Conservation (phyloP, 768 basidiomycete species). For the Leccinum uliginosum region DNA sequence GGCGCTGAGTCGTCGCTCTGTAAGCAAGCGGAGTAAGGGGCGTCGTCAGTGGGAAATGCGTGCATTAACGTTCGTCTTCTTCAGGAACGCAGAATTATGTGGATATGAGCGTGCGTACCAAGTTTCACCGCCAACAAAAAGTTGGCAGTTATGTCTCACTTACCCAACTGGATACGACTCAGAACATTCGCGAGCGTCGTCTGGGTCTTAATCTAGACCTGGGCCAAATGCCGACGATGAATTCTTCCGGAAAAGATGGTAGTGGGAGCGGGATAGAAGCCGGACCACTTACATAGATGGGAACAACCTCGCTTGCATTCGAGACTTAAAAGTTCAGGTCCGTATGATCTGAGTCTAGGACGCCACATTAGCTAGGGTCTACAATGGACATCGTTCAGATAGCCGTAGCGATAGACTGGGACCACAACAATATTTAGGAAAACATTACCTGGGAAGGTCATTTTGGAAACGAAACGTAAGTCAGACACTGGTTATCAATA, state of each 20-base stretch:
- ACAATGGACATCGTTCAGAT: background rate
- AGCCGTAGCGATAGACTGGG: background rate
- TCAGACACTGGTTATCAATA: background rate
- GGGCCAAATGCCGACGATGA: background rate
- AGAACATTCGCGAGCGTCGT: background rate
- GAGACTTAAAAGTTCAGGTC: background rate
- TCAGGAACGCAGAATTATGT: background rate
- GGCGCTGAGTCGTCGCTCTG: background rate
- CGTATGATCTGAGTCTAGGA: background rate
- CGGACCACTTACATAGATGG: background rate
- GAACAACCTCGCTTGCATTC: background rate
- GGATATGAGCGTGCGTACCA: background rate
- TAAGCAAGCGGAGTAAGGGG: background rate
- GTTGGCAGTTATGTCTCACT: too few relatives aligned
- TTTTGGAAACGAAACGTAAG: background rate
- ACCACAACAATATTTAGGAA: background rate
- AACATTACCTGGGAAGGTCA: background rate
- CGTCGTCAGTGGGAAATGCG: background rate
- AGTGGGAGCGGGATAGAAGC: background rate
- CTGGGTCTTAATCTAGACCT: background rate
- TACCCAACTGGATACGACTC: background rate
- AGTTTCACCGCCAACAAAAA: background rate
- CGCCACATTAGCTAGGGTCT: background rate
- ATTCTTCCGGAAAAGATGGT: background rate
- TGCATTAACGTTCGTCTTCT: background rate